A percentile compares a stretch with the other conserved stretches of the same genome.
Evolutionary conservation across 345 rosid species (phyloP).

Genomic region (Firmiana major): DNA sequence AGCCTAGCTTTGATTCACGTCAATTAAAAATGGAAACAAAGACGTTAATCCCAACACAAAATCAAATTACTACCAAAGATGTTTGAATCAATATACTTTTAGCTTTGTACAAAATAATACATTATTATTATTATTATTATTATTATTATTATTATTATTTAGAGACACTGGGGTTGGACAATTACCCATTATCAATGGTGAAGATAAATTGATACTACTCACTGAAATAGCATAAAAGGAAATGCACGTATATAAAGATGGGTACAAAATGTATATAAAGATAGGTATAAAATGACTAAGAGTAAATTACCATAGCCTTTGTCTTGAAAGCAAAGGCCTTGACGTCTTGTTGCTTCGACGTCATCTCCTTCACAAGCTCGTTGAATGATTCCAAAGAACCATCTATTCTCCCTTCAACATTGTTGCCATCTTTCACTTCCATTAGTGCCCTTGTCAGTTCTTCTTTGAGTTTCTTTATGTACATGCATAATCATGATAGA

Average conservation of each 20-base stretch:
- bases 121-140: too few species aligned
- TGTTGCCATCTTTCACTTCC: conserved; percentile 52
- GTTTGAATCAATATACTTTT: neutral
- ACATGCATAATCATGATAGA: conserved; percentile 26
- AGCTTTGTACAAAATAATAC: neutral
- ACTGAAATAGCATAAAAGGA: conserved; percentile 3
- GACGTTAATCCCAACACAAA: neutral
- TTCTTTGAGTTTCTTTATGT: conserved; percentile 56
- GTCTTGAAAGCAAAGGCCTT: conserved; percentile 71
- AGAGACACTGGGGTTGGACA: neutral
- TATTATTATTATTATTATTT: too few species aligned
- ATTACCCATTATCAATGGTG: neutral
- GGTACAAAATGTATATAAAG: neutral
- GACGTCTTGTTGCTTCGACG: conserved; percentile 57
- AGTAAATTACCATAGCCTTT: conserved; percentile 65
- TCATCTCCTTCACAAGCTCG: conserved; percentile 65
- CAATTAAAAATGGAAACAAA: neutral
- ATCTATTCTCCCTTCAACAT: conserved; percentile 29
- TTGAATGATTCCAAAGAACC: conserved; percentile 60
- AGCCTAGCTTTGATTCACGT: neutral
- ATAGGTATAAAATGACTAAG: neutral
- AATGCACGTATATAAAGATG: neutral
- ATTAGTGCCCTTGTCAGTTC: conserved; percentile 71
- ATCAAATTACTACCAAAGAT: neutral
- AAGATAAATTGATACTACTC: neutral